phyloP scores from a whole-genome alignment of 2,329 filamentous ascomycete species.

The Penicillium sp. region DNA sequence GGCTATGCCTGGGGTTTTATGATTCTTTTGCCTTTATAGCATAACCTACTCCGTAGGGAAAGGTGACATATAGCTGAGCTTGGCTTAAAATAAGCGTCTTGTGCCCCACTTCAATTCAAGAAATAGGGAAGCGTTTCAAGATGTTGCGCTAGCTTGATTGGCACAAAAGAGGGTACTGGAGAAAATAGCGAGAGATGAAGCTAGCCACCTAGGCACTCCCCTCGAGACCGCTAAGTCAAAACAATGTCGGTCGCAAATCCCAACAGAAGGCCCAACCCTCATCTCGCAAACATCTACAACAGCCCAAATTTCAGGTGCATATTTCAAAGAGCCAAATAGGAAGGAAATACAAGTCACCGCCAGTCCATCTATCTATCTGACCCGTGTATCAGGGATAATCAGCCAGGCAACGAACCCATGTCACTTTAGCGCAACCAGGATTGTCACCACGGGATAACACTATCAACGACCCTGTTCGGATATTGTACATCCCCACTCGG shows the following conservation, averaged over 20 bases:
- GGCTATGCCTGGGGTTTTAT: too few species aligned
- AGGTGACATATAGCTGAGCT: too few species aligned
- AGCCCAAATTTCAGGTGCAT: not conserved
- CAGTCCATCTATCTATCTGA: constrained; percentile 5
- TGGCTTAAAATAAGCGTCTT: too few species aligned
- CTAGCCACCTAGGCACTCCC: not conserved
- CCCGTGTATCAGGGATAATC: not conserved
- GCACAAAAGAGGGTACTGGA: not conserved
- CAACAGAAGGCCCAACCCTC: not conserved
- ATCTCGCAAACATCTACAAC: not conserved
- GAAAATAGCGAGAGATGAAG: not conserved
- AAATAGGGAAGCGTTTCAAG: too few species aligned
- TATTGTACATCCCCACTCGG: constrained; percentile 3
- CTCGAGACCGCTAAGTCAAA: not conserved
- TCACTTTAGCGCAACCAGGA: not conserved
- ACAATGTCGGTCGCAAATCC: not conserved
- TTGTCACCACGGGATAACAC: not conserved
- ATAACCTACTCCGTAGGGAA: too few species aligned
- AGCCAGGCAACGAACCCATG: constrained; percentile 3
- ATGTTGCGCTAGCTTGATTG: too few species aligned
- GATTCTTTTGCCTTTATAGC: too few species aligned
- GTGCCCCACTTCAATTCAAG: too few species aligned
- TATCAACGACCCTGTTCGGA: constrained; percentile 3
- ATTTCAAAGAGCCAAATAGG: constrained; percentile 1
- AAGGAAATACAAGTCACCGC: constrained; percentile 11